Evolutionary conservation across 495 filamentous ascomycete species (phyloP), one percentile per base, ranked within the genome.

Genomic region (Cudoniella acicularis): DNA sequence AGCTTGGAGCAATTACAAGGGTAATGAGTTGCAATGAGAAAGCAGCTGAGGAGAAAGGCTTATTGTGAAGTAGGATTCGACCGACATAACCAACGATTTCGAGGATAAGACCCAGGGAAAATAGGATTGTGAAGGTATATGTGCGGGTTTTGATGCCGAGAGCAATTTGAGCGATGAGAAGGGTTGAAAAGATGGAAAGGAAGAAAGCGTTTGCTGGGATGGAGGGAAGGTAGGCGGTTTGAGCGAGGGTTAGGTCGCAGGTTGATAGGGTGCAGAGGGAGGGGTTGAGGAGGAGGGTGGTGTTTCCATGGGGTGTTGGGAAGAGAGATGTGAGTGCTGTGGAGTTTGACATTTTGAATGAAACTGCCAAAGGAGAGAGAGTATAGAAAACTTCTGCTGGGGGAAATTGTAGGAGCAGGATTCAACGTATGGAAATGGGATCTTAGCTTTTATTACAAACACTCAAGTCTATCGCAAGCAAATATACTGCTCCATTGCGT

Each of bases 1-100:
- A 80, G 52, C 79, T 79, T 8, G 81, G 80, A 3, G 69, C 79
- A 59, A 83, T 75, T 10, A 79, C 83, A 13, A 83, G 70, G 43
- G 61, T 67, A 59, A 83, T 75, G 30, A 83, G 61, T 11, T 59
- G 56, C 17, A 70, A 64, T n/a, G 77, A 65, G 58, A 76, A 77
- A 10, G 48, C 41, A 52, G 66, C 56, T 10, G 40, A 30, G 40
- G 67, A 64, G 59, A 77, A 76, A 17, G 73, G 73, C 50, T 75
- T 73, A 46, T 58, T 49, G 60, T 76, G 70, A 54, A 78, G 62
- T 36, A 65, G 49, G 17, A 77, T 25, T 47, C 75, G 71, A 2
- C 60, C 72, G 10, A 67, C 27, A 48, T 78, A 77, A 48, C 75
- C 75, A 18, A 70, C 22, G 20, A 75, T 56, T 58, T 77, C 75